Evolutionary conservation across 2,329 filamentous ascomycete genomes (phyloP).

Genomic region (Paecilomyces dactylethromorphus): DNA sequence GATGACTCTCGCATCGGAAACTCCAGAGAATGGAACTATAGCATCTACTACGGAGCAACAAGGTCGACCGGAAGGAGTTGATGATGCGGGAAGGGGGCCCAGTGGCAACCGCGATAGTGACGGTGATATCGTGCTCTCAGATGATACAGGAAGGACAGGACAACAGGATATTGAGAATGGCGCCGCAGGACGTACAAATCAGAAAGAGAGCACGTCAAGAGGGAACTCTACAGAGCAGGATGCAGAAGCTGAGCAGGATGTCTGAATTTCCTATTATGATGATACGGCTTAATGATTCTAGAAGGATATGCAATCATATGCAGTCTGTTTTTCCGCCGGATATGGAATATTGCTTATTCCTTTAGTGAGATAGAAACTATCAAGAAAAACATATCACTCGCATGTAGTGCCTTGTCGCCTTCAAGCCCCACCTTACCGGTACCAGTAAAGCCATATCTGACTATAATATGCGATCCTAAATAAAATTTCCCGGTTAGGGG

Average conservation of each 20-base stretch:
- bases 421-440: background rate
- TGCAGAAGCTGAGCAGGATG: background rate
- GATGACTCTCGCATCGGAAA: conserved; percentile 25
- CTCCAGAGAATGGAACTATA: background rate
- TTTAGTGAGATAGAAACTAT: background rate
- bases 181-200: background rate
- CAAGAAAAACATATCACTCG: background rate
- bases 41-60: background rate
- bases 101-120: background rate
- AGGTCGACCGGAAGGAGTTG: background rate
- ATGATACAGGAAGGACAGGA: background rate
- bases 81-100: background rate
- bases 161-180: background rate
- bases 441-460: background rate
- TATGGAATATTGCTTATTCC: background rate
- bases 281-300: background rate
- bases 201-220: background rate
- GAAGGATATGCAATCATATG: background rate
- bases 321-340: background rate
- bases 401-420: background rate
- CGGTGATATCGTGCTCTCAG: background rate
- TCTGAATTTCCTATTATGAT: background rate
- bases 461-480: background rate
- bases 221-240: background rate
- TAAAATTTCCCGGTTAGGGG: background rate